Evolutionary conservation across 768 basidiomycete species (phyloP), one percentile per base, ranked within the genome.

Genomic region (Amylocystis lapponica): DNA sequence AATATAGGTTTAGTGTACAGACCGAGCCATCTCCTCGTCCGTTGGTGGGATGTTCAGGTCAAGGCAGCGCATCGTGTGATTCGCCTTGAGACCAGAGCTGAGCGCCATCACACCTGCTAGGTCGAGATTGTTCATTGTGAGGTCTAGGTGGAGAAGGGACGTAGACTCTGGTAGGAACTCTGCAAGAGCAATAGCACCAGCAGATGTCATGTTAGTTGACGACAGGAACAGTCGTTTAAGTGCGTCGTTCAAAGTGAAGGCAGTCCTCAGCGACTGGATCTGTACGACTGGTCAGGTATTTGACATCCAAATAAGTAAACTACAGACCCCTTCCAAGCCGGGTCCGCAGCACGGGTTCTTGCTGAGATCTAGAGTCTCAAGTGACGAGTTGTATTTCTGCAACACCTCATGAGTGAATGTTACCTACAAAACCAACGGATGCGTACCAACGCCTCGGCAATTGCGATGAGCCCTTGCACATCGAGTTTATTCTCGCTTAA

Each of bases 401-500:
- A 14, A 37, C 14, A 7, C 11, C 9, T 6, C 38, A 39, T 14
- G 13, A 26, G 4, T 3, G 9, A n/a, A 4, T 12, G 19, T n/a
- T n/a, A n/a, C n/a, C n/a, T 13, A 27, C 30, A n/a, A 20, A 45
- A 21, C 17, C 27, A 36, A 68, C 82, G n/a, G n/a, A n/a, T n/a
- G n/a, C n/a, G 53, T 45, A 94, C 92, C 60, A 99, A 62, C 1
- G 93, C 86, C 62, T 99, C 95, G 0, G 92, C 93, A 12, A 99
- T 72, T 0, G 74, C 68, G 2, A 83, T 78, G 9, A 99, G 68
- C 41, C 90, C 89, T 8, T 74, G 67, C 1, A 87, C 76, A 45
- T 95, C 95, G 5, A 99, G 76, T 60, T 86, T 91, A 62, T 98
- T 98, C 61, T 98, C 95, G 55, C 87, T 85, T 39, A 98, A 66